phyloP scores from a whole-genome alignment of 352 stramenopile genomes.

The Globisporangium ultimum region DNA sequence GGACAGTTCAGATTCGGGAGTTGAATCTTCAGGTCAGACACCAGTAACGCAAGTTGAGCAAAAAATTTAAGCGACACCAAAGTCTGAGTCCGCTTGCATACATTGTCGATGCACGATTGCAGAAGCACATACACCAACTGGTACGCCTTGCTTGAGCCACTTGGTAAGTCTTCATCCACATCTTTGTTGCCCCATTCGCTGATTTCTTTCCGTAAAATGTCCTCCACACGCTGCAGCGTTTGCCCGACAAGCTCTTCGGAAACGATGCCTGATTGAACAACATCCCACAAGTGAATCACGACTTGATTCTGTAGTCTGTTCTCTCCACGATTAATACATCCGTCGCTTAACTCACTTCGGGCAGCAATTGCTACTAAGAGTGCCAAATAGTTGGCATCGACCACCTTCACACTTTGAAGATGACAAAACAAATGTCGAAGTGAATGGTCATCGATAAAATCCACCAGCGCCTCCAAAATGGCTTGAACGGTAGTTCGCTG shows the following conservation, averaged over 20 bases:
- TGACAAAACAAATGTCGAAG: conserved; percentile 28
- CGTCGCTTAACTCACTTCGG: conserved; percentile 6
- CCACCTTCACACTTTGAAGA: conserved; percentile 15
- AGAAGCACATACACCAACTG: conserved; percentile 23
- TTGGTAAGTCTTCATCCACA: neutral
- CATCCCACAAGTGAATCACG: conserved; percentile 41
- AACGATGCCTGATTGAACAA: conserved; percentile 15
- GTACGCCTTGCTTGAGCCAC: neutral
- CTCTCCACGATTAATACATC: neutral
- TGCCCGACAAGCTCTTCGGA: conserved; percentile 27
- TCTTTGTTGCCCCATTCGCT: conserved; percentile 6
- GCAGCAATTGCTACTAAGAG: conserved; percentile 31
- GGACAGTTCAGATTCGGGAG: neutral
- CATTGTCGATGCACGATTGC: conserved; percentile 21
- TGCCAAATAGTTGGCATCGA: conserved; percentile 31
- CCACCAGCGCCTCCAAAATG: conserved; percentile 52
- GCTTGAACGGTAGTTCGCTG: conserved; percentile 36
- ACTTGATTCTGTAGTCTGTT: conserved; percentile 25
- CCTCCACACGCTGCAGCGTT: conserved; percentile 31
- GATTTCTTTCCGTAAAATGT: conserved; percentile 19
- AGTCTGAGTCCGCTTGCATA: conserved; percentile 16
- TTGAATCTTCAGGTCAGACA: conserved; percentile 17
- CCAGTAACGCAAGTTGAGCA: conserved; percentile 27
- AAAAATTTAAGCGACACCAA: conserved; percentile 31
- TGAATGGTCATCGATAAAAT: conserved; percentile 38